Evolutionary conservation across 345 rosid genomes (phyloP), one percentile per base, ranked within the genome.

Genomic region (Adansonia digitata): DNA sequence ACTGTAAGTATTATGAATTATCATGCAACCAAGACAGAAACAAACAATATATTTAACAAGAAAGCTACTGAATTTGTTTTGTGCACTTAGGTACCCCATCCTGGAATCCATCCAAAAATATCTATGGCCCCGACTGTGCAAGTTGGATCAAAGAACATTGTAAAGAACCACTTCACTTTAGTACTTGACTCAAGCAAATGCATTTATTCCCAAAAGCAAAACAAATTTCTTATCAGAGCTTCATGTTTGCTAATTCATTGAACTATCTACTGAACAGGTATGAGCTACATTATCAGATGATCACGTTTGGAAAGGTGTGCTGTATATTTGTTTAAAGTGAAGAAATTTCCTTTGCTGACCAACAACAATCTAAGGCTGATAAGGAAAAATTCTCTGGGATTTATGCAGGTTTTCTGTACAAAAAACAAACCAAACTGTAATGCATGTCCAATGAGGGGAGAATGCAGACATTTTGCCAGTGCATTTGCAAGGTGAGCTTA

Each of bases 51-150:
- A 10, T 24, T 56, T 60, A 10, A 42, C 74, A 37, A 46, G n/a
- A 46, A 5, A 74, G 59, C 51, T 45, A 20, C 74, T 82, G 71
- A 82, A 62, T 4, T 15, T 34, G 12, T 75, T 72, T 46, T 68
- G 40, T 68, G 52, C 76, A 6, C 77, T 18, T 49, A 93, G 99
- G 90, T 96, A 96, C 77, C 99, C 99, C 45, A 76, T 93, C 34
- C 86, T 93, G 67, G 99, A 93, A 81, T 88, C 99, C 59, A 90
- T 96, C 73, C 98, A 96, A 75, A 93, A 92, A 77, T 90, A 91
- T 84, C 91, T 96, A 7, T 93, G 99, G 99, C 99, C 99, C 66
- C 85, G 98, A 71, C 79, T 96, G 40, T 96, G 99, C 92, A 96
- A 89, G 74, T 97, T 96, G 24, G 95, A 96, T 78, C 99, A 93